phyloP scores from a whole-genome alignment of 768 basidiomycete genomes.

The Dacryopinax spathularia region DNA sequence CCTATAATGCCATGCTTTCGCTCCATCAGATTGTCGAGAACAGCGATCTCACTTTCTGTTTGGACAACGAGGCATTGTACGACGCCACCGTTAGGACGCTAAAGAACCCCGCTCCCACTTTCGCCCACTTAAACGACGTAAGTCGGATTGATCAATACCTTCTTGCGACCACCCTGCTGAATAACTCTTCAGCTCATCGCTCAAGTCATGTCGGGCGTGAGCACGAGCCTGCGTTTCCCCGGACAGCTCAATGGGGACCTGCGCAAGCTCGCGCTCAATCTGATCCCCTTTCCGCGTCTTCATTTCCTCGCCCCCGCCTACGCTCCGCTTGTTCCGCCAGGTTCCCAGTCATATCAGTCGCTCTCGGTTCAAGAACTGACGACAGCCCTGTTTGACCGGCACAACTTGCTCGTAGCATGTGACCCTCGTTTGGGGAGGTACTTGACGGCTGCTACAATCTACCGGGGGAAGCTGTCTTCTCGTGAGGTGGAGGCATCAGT shows the following conservation, averaged over 20 bases:
- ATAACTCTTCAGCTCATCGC: conserved; percentile 44
- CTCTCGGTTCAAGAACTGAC: conserved; percentile 56
- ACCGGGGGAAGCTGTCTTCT: conserved; percentile 68
- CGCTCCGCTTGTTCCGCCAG: conserved; percentile 69
- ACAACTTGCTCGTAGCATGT: conserved; percentile 67
- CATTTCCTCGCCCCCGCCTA: conserved; percentile 96
- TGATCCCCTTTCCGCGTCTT: conserved; percentile 91
- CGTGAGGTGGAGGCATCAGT: conserved; percentile 69
- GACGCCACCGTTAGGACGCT: conserved; percentile 53
- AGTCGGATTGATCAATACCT: conserved; percentile 12
- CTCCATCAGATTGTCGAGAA: conserved; percentile 82
- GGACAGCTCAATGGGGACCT: conserved; percentile 85
- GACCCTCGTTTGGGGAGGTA: conserved; percentile 72
- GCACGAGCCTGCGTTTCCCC: conserved; percentile 84
- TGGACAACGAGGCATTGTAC: conserved; percentile 83
- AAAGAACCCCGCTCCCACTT: conserved; percentile 49
- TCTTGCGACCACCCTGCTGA: neutral
- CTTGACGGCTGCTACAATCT: conserved; percentile 74
- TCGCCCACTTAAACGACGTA: conserved; percentile 56
- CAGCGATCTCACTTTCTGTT: conserved; percentile 67
- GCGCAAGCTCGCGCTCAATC: conserved; percentile 82
- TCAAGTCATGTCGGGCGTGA: conserved; percentile 88
- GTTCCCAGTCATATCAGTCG: conserved; percentile 45
- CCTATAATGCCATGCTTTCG: conserved; percentile 72
- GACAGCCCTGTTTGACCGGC: conserved; percentile 64